Percentiles rank a stretch among this genome's conserved stretches.
phyloP scores from a whole-genome alignment of 495 filamentous ascomycete genomes.

The Rusavskia elegans region DNA sequence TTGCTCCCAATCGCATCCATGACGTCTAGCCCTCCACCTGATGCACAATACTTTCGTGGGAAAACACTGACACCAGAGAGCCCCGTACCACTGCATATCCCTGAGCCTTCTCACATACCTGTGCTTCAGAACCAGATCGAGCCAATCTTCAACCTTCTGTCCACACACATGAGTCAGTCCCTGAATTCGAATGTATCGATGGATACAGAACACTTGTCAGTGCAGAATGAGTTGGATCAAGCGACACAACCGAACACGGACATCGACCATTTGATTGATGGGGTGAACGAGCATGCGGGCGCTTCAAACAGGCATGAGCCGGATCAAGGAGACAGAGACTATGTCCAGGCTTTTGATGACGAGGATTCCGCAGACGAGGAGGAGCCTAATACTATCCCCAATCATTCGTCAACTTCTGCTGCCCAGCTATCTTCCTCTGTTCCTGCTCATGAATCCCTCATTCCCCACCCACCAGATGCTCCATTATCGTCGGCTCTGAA shows the following conservation, averaged over 20 bases:
- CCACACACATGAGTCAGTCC: slow-evolving; percentile 27
- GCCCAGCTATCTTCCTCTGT: slow-evolving; percentile 15
- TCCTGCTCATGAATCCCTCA: slow-evolving; percentile 10
- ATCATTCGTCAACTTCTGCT: slow-evolving; percentile 4
- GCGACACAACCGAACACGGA: neutral
- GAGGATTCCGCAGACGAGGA: slow-evolving; percentile 15
- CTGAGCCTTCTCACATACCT: slow-evolving; percentile 54
- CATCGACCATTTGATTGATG: neutral
- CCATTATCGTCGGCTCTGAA: slow-evolving; percentile 1
- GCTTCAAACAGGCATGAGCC: neutral
- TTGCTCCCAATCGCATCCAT: slow-evolving; percentile 26
- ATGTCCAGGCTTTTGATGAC: slow-evolving; percentile 32
- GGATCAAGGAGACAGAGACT: slow-evolving; percentile 24
- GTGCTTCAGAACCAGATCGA: slow-evolving; percentile 61
- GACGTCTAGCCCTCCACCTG: slow-evolving; percentile 46
- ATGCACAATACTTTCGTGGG: slow-evolving; percentile 49
- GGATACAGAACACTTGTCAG: neutral
- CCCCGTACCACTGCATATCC: slow-evolving; percentile 52
- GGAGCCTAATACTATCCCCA: slow-evolving; percentile 4
- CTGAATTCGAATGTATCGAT: neutral
- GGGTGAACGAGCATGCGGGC: neutral
- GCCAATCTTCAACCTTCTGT: slow-evolving; percentile 52
- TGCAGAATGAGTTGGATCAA: neutral
- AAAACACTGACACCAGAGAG: slow-evolving; percentile 58
- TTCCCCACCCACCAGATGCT: neutral